phyloP scores from a whole-genome alignment of 306 rosid species.

The Geum urbanum region DNA sequence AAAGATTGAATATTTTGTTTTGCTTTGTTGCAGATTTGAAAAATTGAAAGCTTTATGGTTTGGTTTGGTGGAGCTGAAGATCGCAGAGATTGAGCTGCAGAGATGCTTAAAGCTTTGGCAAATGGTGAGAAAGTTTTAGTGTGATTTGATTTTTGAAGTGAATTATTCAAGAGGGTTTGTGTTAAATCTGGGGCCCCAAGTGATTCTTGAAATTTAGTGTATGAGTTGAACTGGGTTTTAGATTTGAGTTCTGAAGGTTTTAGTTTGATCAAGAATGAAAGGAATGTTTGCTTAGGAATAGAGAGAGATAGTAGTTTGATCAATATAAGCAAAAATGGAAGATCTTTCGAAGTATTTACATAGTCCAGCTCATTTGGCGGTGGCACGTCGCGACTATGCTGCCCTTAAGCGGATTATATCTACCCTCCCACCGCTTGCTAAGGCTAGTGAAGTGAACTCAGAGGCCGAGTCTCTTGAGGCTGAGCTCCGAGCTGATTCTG shows the following conservation, averaged over 20 bases:
- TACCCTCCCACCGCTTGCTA: constrained; percentile 67
- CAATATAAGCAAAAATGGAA: constrained; percentile 46
- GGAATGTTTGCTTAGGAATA: constrained; percentile 34
- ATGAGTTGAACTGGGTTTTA: constrained; percentile 19
- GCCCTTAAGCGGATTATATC: constrained; percentile 57
- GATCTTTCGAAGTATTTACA: constrained; percentile 72
- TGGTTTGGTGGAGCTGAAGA: constrained; percentile 32
- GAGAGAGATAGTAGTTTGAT: constrained; percentile 35
- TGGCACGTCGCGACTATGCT: constrained; percentile 66
- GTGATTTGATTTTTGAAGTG: constrained; percentile 10
- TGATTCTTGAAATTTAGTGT: constrained; percentile 23
- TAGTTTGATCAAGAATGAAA: constrained; percentile 41
- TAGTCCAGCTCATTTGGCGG: constrained; percentile 88
- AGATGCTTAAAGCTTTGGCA: constrained; percentile 17
- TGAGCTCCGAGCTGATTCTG: constrained; percentile 73
- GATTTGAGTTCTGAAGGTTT: constrained; percentile 29
- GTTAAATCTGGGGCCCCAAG: constrained; percentile 20
- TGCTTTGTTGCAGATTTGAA: constrained; percentile 44
- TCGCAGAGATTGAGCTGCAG: constrained; percentile 33
- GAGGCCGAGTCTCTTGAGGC: constrained; percentile 84
- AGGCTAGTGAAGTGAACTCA: constrained; percentile 72
- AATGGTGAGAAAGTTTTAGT: constrained; percentile 28
- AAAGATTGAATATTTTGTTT: constrained; percentile 16
- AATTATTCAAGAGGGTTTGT: constrained; percentile 16
- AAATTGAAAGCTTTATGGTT: constrained; percentile 21